These are phyloP conservation scores for Arabis hirsuta DNA, from an alignment of 345 rosid genomes.

Conservation along the genomic window DNA sequence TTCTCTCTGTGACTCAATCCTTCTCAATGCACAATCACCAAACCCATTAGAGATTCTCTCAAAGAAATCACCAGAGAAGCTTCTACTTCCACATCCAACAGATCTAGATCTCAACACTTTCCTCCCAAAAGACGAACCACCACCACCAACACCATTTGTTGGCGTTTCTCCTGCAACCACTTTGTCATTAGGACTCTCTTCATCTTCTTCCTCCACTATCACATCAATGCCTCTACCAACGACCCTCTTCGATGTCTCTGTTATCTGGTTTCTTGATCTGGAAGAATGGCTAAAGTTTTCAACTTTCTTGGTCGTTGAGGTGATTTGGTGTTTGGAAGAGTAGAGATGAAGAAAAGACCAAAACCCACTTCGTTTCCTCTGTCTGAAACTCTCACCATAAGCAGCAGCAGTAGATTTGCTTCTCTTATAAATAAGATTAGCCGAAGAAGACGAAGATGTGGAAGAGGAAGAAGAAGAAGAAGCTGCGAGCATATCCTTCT, in stretches of 20 bases:
- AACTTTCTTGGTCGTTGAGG: slow-evolving; percentile 32
- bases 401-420: slow-evolving; percentile 71
- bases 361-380: slow-evolving; percentile 72
- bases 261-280: slow-evolving; percentile 27
- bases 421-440: slow-evolving; percentile 68
- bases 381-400: slow-evolving; percentile 46
- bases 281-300: slow-evolving; percentile 40
- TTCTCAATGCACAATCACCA: slow-evolving; percentile 93
- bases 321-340: slow-evolving; percentile 42
- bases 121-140: slow-evolving; percentile 69
- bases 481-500: slow-evolving; percentile 57
- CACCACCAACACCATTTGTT: slow-evolving; percentile 21
- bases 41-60: slow-evolving; percentile 96
- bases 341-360: slow-evolving; percentile 87
- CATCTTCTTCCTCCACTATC: slow-evolving; percentile 42
- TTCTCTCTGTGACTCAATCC: slow-evolving; percentile 97
- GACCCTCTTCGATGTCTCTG: slow-evolving; percentile 34
- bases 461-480: slow-evolving; percentile 52
- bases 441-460: slow-evolving; percentile 40
- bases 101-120: slow-evolving; percentile 99
- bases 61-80: slow-evolving; percentile 97
- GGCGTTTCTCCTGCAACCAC: slow-evolving; percentile 37
- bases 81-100: slow-evolving; percentile 97
- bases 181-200: slow-evolving; percentile 30
- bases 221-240: slow-evolving; percentile 40